Evolutionary conservation across 768 basidiomycete genomes (phyloP).

Genomic region (Leccinum incarnatum): DNA sequence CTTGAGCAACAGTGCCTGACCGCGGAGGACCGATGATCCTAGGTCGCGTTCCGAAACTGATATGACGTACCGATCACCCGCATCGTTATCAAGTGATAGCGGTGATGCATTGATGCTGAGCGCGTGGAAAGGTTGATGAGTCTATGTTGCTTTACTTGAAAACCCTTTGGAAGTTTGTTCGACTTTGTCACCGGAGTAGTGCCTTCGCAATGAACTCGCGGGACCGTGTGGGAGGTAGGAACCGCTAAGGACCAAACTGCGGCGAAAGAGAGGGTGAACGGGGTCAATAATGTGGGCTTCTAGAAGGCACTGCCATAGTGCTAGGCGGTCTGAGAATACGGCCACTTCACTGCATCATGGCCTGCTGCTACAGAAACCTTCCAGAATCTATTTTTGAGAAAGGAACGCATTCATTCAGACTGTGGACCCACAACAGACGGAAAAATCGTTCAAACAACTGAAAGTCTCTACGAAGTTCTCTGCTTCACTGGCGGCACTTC

Average conservation of each 20-base stretch:
- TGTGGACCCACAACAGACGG: background rate
- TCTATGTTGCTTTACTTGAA: background rate
- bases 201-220: background rate
- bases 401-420: background rate
- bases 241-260: background rate
- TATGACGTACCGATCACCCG: background rate
- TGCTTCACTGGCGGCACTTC: background rate
- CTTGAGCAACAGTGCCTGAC: background rate
- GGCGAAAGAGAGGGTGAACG: background rate
- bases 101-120: background rate
- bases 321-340: background rate
- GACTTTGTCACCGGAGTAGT: background rate
- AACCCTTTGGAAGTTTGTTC: background rate
- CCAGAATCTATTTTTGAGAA: background rate
- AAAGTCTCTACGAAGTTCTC: background rate
- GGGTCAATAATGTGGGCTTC: background rate
- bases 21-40: background rate
- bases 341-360: background rate
- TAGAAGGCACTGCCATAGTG: background rate
- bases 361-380: background rate
- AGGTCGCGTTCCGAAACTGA: background rate
- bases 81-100: background rate
- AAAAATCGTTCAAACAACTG: background rate
- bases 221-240: background rate
- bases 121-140: background rate